phyloP scores from a whole-genome alignment of 306 rosid species.

The Prunus salicina region DNA sequence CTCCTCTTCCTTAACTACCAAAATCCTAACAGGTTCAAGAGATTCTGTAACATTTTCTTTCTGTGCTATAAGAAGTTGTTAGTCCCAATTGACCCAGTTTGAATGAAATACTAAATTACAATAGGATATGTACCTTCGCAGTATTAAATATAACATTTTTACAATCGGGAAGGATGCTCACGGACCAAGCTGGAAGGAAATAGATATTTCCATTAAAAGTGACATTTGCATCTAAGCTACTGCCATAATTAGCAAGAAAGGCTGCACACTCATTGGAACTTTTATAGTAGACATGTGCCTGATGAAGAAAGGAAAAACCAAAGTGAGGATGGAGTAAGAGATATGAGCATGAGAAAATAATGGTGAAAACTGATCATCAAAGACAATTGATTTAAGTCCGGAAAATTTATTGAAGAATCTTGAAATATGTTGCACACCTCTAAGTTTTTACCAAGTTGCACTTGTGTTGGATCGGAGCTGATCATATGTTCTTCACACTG shows the following conservation, averaged over 20 bases:
- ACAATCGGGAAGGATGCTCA: conserved; percentile 35
- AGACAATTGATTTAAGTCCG: not conserved
- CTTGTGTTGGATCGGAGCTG: conserved; percentile 18
- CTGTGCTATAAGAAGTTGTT: not conserved
- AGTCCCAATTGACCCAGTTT: not conserved
- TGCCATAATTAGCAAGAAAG: conserved; percentile 24
- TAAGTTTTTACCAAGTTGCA: conserved; percentile 16
- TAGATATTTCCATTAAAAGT: conserved; percentile 10
- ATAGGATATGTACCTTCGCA: not conserved
- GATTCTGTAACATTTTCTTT: not conserved
- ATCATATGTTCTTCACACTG: conserved; percentile 24
- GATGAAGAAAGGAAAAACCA: not conserved
- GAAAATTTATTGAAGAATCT: not conserved
- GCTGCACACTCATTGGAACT: conserved; percentile 22
- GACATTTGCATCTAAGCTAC: conserved; percentile 16
- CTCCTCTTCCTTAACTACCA: not conserved
- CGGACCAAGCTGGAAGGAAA: conserved; percentile 31
- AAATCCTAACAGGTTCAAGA: not conserved
- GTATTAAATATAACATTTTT: conserved; percentile 24
- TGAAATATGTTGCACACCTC: conserved; percentile 6
- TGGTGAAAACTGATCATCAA: not conserved
- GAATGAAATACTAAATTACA: not conserved
- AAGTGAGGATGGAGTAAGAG: not conserved
- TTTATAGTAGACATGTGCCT: conserved; percentile 23
- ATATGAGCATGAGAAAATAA: not conserved